Percentiles rank a stretch among this genome's conserved stretches.
Conservation (phyloP, 768 basidiomycete genomes). For the Cyclocybe aegerita region DNA sequence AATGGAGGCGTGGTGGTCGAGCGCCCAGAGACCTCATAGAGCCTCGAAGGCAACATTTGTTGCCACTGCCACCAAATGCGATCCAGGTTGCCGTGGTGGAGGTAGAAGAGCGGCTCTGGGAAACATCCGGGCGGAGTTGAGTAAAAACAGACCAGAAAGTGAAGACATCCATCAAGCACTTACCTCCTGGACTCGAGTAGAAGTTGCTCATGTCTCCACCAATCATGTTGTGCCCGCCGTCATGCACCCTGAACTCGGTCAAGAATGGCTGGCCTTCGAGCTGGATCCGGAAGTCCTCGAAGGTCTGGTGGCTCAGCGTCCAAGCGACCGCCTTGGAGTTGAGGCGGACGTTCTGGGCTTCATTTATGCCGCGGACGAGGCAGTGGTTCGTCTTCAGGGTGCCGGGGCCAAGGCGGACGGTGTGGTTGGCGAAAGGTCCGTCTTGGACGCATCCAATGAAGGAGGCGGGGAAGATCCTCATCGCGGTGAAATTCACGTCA, state of each 20-base stretch:
- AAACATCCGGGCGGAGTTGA: background rate
- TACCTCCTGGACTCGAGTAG: slow-evolving; percentile 40
- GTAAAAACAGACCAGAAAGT: background rate
- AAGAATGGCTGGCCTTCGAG: slow-evolving; percentile 30
- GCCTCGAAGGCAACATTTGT: slow-evolving; percentile 13
- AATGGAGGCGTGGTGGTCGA: slow-evolving; percentile 25
- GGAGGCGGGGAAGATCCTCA: slow-evolving; percentile 7
- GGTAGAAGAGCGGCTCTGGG: slow-evolving; percentile 38
- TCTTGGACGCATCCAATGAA: slow-evolving; percentile 27
- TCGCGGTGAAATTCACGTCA: slow-evolving; percentile 15
- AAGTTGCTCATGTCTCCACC: slow-evolving; percentile 34
- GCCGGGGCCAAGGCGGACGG: slow-evolving; percentile 33
- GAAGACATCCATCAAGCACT: slow-evolving; percentile 5
- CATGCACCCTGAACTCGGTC: slow-evolving; percentile 28
- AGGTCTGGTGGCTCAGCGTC: slow-evolving; percentile 24
- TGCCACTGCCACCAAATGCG: slow-evolving; percentile 44
- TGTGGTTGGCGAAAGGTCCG: slow-evolving; percentile 35
- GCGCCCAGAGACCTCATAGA: slow-evolving; percentile 36
- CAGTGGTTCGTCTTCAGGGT: slow-evolving; percentile 30
- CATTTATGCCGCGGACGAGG: slow-evolving; percentile 32
- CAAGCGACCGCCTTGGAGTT: slow-evolving; percentile 21
- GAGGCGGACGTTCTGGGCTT: slow-evolving; percentile 18
- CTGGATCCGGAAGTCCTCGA: slow-evolving; percentile 33
- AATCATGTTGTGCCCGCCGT: slow-evolving; percentile 34
- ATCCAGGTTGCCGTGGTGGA: slow-evolving; percentile 40